phyloP scores from a whole-genome alignment of 2,329 filamentous ascomycete genomes.

The Ophiostoma quercus region DNA sequence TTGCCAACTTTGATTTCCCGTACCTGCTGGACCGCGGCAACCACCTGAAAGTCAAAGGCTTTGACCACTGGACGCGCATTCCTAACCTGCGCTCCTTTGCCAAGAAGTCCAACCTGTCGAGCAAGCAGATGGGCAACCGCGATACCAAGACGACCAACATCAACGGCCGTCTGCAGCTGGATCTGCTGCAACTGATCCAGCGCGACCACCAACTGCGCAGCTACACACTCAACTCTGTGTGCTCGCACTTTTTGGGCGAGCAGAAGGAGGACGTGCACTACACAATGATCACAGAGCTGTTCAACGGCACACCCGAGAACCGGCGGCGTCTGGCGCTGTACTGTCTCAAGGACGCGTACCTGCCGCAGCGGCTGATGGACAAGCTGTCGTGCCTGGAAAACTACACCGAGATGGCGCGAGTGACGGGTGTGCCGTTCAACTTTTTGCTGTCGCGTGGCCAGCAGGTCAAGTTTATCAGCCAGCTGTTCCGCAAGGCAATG shows the following conservation, averaged over 20 bases:
- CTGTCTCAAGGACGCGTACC: conserved; percentile 94
- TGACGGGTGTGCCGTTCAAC: conserved; percentile 97
- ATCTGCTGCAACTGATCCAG: conserved; percentile 90
- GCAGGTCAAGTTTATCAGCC: conserved; percentile 96
- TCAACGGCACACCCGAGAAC: conserved; percentile 93
- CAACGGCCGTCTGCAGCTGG: conserved; percentile 85
- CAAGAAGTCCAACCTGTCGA: conserved; percentile 82
- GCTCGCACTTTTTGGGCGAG: conserved; percentile 87
- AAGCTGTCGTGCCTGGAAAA: conserved; percentile 98
- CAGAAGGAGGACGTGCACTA: conserved; percentile 99
- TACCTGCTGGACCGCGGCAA: conserved; percentile 86
- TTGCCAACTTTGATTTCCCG: conserved; percentile 96
- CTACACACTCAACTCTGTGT: conserved; percentile 96
- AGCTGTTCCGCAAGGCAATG: conserved; percentile 89
- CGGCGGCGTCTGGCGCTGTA: conserved; percentile 86
- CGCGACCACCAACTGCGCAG: conserved; percentile 91
- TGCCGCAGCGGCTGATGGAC: conserved; percentile 91
- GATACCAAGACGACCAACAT: conserved; percentile 94
- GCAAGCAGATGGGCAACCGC: conserved; percentile 96
- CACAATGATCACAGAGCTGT: conserved; percentile 98
- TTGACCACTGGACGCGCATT: conserved; percentile 83
- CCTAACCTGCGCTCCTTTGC: conserved; percentile 64
- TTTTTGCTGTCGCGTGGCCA: conserved; percentile 86
- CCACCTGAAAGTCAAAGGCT: conserved; percentile 71
- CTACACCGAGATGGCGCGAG: conserved; percentile 98